Base-by-base conservation (phyloP, 2,329 filamentous ascomycete species). In the Didymosphaeria variabile region DNA sequence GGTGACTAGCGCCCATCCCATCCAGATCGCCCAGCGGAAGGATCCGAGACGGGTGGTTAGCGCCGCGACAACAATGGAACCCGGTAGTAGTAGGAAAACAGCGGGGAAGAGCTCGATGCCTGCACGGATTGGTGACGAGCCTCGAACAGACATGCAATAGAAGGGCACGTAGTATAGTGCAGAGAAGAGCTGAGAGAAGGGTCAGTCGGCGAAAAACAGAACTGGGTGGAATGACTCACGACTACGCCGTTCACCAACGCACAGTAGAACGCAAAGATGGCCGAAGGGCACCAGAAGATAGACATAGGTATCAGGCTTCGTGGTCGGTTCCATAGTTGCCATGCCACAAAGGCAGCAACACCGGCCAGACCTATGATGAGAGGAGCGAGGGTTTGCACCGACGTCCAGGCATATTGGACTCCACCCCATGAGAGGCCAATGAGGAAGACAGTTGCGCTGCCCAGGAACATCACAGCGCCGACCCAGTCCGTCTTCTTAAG, bases 361-460 rank as follows among this genome's bases (percentile, higher is more conserved):
- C 74, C 71, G 0, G 55, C 54, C 3, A 65, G 50, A 0, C 81
- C 82, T 3, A 79, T 26, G 0, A 76, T 64, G 36, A 83, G 67
- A 0, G 81, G 80, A 13, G 76, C 70, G 13, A 83, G 55, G 0
- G 79, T 81, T 44, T 73, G 74, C 63, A 72, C 79, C 26, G 74
- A 74, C 7, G 53, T 53, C 82, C 82, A 84, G 0, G 70, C 60
- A 53, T 79, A 77, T 29, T 74, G 69, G 1, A 75, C 70, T 2
- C 82, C 82, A 2, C 78, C 80, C 75, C 79, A 83, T 6, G 78
- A 79, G 6, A 83, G 61, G 0, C 79, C 80, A 21, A 83, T 68
- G 1, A 84, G 74, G 29, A 83, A 74, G 55, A 64, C 72, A 0
- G 76, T 79, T 19, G 77, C 67, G 1, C 77, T 74, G 4, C 78